Percentiles rank a stretch among this genome's conserved stretches.
Evolutionary conservation across 148 eudicot species (phyloP).

Genomic region (Silene uniflora): DNA sequence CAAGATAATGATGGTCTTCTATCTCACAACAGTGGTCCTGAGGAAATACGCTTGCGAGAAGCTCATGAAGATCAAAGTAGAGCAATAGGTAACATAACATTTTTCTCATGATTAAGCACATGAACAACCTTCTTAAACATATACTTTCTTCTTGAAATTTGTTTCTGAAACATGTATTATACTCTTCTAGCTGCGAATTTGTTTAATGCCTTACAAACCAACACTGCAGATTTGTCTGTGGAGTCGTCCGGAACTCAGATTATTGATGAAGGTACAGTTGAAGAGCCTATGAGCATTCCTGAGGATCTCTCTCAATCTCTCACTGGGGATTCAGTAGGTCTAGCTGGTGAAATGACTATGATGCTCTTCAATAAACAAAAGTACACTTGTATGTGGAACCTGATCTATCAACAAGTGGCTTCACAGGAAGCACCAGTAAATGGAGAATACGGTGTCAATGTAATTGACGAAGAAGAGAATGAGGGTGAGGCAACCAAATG

Average conservation of each 20-base stretch:
- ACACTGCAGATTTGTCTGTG: slow-evolving; percentile 1
- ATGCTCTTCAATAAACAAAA: slow-evolving; percentile 38
- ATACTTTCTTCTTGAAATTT: neutral
- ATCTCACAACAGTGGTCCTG: slow-evolving; percentile 9
- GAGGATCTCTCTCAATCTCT: slow-evolving; percentile 14
- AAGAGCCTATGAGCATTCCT: slow-evolving; percentile 5
- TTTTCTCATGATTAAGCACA: slow-evolving; percentile 5
- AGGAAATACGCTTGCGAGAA: neutral
- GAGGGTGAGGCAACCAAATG: slow-evolving; percentile 18
- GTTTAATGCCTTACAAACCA: neutral
- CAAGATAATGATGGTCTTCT: slow-evolving; percentile 16
- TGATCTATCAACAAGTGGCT: slow-evolving; percentile 66
- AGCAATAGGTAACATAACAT: slow-evolving; percentile 29
- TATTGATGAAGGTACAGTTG: slow-evolving; percentile 6
- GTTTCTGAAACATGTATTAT: neutral
- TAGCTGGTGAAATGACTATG: slow-evolving; percentile 20
- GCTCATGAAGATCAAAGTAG: slow-evolving; percentile 16
- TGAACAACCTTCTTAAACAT: neutral
- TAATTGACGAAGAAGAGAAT: slow-evolving; percentile 22
- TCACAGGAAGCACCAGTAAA: slow-evolving; percentile 30
- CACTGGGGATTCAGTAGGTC: slow-evolving; percentile 19
- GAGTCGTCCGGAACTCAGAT: neutral
- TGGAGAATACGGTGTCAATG: slow-evolving; percentile 20
- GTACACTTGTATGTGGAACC: slow-evolving; percentile 73
- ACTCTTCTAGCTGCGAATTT: neutral